phyloP scores from a whole-genome alignment of 177 flowering plant species.

The Telopea speciosissima region DNA sequence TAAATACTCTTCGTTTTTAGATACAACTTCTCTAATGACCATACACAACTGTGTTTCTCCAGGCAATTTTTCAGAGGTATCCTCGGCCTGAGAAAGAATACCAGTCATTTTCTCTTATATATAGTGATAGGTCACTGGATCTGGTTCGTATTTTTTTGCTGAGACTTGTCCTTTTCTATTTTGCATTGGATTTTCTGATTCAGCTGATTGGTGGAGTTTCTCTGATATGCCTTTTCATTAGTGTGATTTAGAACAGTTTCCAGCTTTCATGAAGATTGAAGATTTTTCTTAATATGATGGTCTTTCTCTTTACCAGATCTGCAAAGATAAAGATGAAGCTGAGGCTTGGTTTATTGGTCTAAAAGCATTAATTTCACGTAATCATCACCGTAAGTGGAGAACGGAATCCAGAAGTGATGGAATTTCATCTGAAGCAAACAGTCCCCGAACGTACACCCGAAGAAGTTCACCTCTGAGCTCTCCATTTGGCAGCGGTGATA shows the following conservation, averaged over 20 bases:
- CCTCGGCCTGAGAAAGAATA: constrained; percentile 82
- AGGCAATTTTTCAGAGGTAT: constrained; percentile 79
- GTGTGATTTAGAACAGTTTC: neutral
- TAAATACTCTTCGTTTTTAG: neutral
- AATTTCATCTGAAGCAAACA: constrained; percentile 82
- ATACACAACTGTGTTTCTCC: constrained; percentile 14
- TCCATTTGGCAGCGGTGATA: constrained; percentile 76
- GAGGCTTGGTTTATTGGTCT: constrained; percentile 96
- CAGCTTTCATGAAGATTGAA: neutral
- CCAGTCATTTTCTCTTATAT: constrained; percentile 80
- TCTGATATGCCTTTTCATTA: neutral
- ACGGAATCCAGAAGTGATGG: constrained; percentile 97
- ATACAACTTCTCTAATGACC: constrained; percentile 1
- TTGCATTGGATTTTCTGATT: neutral
- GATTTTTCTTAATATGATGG: constrained; percentile 4
- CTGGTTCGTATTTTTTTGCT: constrained; percentile 34
- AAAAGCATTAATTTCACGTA: constrained; percentile 82
- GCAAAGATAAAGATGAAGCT: constrained; percentile 99
- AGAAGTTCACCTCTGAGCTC: constrained; percentile 93
- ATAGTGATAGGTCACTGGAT: constrained; percentile 65
- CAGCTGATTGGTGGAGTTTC: neutral
- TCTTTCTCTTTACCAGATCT: constrained; percentile 45
- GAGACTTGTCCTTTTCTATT: neutral
- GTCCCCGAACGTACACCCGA: constrained; percentile 85
- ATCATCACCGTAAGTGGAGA: constrained; percentile 84